Conservation (phyloP, 2,329 filamentous ascomycete genomes). For the Ceratocystis diversiconidia region DNA sequence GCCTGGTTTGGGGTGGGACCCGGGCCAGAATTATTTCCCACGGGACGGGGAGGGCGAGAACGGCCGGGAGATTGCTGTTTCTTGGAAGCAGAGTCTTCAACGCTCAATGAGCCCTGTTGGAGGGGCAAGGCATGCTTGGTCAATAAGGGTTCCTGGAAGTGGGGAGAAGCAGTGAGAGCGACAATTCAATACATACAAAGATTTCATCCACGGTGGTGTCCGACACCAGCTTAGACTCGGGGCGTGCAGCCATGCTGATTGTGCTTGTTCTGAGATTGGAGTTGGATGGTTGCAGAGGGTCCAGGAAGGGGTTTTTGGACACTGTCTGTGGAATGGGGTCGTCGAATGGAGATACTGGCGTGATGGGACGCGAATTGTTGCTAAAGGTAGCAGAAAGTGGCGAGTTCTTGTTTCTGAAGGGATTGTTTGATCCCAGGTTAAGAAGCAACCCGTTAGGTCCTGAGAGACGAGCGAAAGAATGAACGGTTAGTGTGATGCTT, state of each 20-base stretch:
- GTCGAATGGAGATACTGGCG: conserved; percentile 44
- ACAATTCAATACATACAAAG: conserved; percentile 50
- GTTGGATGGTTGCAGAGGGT: conserved; percentile 26
- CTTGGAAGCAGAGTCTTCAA: conserved; percentile 48
- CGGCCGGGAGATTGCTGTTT: conserved; percentile 33
- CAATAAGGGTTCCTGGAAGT: not conserved
- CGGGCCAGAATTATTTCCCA: conserved; percentile 1
- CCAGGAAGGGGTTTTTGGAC: conserved; percentile 65
- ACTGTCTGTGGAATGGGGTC: conserved; percentile 42
- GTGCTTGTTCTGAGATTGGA: conserved; percentile 8
- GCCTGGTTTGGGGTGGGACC: conserved; percentile 21
- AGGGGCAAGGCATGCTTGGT: not conserved
- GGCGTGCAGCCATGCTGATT: conserved; percentile 32
- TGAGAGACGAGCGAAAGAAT: conserved; percentile 34
- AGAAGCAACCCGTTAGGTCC: conserved; percentile 36
- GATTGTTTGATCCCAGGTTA: conserved; percentile 69
- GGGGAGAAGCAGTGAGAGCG: not conserved
- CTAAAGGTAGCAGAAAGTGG: conserved; percentile 28
- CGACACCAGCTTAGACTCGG: conserved; percentile 32
- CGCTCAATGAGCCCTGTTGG: conserved; percentile 29
- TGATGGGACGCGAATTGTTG: conserved; percentile 23
- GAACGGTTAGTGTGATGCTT: conserved; percentile 32
- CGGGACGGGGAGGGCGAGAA: conserved; percentile 18
- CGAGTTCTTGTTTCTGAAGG: conserved; percentile 59
- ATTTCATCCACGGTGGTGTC: conserved; percentile 48